Conservation (phyloP, 495 filamentous ascomycete species). For the Talaromyces nanjingensis region DNA sequence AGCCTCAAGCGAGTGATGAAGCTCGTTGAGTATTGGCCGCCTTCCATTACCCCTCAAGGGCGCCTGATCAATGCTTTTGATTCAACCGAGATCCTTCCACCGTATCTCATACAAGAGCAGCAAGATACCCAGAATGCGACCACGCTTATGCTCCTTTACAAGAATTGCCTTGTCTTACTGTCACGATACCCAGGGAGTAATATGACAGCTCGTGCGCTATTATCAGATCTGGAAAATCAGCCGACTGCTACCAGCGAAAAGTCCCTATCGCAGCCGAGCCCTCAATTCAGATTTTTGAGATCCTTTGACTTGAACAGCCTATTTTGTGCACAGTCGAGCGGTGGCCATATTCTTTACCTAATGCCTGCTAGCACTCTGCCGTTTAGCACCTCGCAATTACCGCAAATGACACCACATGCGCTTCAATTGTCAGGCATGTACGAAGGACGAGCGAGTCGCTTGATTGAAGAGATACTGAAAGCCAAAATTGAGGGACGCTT, state of each 20-base stretch:
- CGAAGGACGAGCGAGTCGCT: conserved; percentile 68
- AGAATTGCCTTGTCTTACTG: conserved; percentile 71
- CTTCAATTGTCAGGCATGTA: conserved; percentile 55
- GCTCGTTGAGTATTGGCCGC: conserved; percentile 75
- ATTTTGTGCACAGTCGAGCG: conserved; percentile 68
- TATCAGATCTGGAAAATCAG: conserved; percentile 68
- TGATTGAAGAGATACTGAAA: conserved; percentile 79
- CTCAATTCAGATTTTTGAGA: conserved; percentile 66
- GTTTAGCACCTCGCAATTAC: conserved; percentile 20
- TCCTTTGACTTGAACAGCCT: conserved; percentile 64
- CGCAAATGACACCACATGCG: conserved; percentile 54
- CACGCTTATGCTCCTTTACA: conserved; percentile 77
- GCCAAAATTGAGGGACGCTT: conserved; percentile 82
- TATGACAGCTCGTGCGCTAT: conserved; percentile 66
- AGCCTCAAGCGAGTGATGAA: conserved; percentile 65
- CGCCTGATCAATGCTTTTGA: conserved; percentile 82
- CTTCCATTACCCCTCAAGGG: conserved; percentile 60
- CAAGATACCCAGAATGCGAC: conserved; percentile 32
- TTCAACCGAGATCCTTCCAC: conserved; percentile 67
- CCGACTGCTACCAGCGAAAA: conserved; percentile 41
- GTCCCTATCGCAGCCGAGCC: conserved; percentile 20
- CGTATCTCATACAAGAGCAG: conserved; percentile 48
- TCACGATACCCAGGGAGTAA: conserved; percentile 54
- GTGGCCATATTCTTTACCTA: conserved; percentile 68
- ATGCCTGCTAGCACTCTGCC: conserved; percentile 43